These are phyloP conservation scores for Metschnikowia dekortorum DNA, from an alignment of 805 yeast genomes.

Conservation along the genomic window DNA sequence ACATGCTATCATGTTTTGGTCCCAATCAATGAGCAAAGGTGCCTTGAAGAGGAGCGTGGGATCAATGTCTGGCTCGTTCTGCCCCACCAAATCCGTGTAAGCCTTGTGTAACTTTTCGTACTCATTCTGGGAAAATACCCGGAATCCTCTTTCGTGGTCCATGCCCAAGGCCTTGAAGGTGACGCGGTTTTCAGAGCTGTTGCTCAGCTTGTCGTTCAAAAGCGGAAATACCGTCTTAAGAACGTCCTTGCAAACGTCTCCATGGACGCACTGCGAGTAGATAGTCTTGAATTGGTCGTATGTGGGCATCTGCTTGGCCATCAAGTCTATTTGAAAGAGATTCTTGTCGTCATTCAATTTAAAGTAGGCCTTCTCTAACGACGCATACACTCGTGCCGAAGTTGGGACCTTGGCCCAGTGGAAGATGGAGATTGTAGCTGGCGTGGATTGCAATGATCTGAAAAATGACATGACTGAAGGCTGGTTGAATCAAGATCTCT, in stretches of 20 bases:
- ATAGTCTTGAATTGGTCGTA: conserved; percentile 36
- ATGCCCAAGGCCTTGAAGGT: conserved; percentile 22
- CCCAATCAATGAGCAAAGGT: conserved; percentile 45
- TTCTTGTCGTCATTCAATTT: conserved; percentile 28
- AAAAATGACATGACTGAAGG: conserved; percentile 33
- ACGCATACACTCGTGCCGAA: conserved; percentile 27
- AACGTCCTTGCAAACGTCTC: conserved; percentile 20
- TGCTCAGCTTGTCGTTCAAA: conserved; percentile 22
- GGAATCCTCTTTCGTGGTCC: conserved; percentile 21
- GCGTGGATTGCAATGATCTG: conserved; percentile 38
- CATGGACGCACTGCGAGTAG: conserved; percentile 23
- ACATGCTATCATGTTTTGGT: conserved; percentile 37
- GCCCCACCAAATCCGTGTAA: conserved; percentile 22
- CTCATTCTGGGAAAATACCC: conserved; percentile 34
- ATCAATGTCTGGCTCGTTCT: conserved; percentile 24
- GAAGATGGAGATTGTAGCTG: conserved; percentile 39
- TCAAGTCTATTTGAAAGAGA: conserved; percentile 33
- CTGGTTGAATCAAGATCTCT: no score
- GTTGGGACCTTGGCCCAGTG: conserved; percentile 35
- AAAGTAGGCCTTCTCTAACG: conserved; percentile 27
- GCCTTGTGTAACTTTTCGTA: conserved; percentile 37
- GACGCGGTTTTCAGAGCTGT: conserved; percentile 17
- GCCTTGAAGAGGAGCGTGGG: conserved; percentile 35
- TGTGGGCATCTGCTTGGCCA: conserved; percentile 39
- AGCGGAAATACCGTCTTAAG: conserved; percentile 36